phyloP scores from a whole-genome alignment of 345 rosid species.

The Populus davidiana region DNA sequence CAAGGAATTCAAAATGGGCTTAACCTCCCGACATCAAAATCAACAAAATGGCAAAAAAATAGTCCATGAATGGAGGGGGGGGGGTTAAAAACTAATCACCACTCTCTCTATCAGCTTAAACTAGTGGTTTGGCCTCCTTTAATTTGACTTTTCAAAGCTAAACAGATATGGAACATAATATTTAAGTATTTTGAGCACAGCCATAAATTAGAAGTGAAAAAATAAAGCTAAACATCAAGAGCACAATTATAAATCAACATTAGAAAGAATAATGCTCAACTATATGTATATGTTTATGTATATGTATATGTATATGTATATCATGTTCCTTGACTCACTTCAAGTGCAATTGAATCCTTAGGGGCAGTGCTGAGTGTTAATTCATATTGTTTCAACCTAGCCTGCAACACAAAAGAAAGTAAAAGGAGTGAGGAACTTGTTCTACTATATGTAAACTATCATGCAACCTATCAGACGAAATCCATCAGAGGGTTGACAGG shows the following conservation, averaged over 20 bases:
- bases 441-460: not conserved
- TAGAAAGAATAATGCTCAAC: not conserved
- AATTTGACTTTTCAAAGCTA: not conserved
- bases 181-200: not conserved
- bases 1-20: no score
- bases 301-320: not conserved
- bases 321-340: slow-evolving; percentile 52
- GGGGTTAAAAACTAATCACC: not conserved
- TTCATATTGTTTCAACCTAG: slow-evolving; percentile 72
- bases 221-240: not conserved
- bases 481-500: not conserved
- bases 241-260: not conserved
- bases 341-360: slow-evolving; percentile 67
- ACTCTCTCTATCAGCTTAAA: not conserved
- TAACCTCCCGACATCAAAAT: no score
- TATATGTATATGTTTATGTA: no score
- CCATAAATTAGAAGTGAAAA: not conserved
- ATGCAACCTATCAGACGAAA: not conserved
- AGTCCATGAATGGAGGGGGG: not conserved
- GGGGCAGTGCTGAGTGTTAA: slow-evolving; percentile 53
- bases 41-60: not conserved
- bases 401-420: slow-evolving; percentile 42
- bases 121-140: not conserved
- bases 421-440: not conserved
- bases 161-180: no score